Evolutionary conservation across 2,329 filamentous ascomycete genomes (phyloP), one percentile per base, ranked within the genome.

Genomic region (Penicillium nordicum): DNA sequence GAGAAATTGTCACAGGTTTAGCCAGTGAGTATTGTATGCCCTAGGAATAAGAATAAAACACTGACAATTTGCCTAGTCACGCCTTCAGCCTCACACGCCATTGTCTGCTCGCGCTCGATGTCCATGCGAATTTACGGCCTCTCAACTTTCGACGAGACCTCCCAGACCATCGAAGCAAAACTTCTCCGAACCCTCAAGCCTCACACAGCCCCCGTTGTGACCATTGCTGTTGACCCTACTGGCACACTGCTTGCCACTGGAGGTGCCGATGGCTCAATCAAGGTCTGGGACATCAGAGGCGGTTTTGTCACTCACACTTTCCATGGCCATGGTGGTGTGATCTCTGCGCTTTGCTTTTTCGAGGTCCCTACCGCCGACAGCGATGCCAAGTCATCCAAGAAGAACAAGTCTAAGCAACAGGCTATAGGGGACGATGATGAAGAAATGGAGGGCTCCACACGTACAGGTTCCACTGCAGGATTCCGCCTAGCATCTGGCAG

Each of bases 221-320:
- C 93, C 9, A 80, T 93, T 14, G 87, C 90, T 1, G 86, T 94
- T 59, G 94, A 99, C 72, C 82, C 85, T 52, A 96, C 92, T 1
- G 89, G 92, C 68, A 96, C 93, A 2, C 79, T 99, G 12, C 81
- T 99, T 42, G 94, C 92, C 16, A 97, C 93, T 16, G 94, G 95
- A 60, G 90, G 90, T 47, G 92, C 94, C 4, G 94, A 99, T 70
- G 94, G 94, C 25, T 85, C 89, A 0, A 90, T 97, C 67, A 99
- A 99, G 74, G 88, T 99, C 50, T 99, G 93, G 93, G 94, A 99
- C 75, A 91, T 99, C 57, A 81, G 82, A 48, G 90, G 88, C 43
- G 94, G 94, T 23, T 97, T 89, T 73, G 86, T 92, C 32, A 99
- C 95, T 29, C 94, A 99, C 74, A 96, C 91, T 0, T 96, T 99